Evolutionary conservation across 148 eudicot species (phyloP).

Genomic region (Euryodendron excelsum): DNA sequence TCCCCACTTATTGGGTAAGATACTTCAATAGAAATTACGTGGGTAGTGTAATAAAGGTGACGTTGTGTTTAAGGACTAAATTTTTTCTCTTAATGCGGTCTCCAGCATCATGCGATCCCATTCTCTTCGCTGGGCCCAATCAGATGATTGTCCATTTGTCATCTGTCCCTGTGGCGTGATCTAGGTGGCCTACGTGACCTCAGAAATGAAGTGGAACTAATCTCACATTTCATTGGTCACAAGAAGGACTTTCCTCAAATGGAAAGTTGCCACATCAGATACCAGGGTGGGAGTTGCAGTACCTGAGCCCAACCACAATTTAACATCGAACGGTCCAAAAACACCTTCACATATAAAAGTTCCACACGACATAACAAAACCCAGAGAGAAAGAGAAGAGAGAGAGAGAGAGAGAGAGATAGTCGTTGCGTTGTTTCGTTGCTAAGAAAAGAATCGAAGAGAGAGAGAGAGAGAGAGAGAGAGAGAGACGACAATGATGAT

Average conservation of each 20-base stretch:
- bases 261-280: background rate
- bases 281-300: background rate
- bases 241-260: background rate
- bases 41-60: too few species aligned
- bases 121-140: too few species aligned
- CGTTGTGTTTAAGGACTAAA: too few species aligned
- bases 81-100: too few species aligned
- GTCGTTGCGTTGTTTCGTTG: slow-evolving; percentile 20
- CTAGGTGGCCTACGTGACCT: background rate
- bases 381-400: background rate
- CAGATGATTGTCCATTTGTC: too few species aligned
- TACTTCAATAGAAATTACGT: too few species aligned
- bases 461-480: background rate
- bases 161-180: background rate
- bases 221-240: background rate
- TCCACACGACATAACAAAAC: background rate
- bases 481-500: slow-evolving; percentile 13
- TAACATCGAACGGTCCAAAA: background rate
- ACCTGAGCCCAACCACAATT: background rate
- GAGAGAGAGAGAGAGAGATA: background rate
- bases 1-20: too few species aligned
- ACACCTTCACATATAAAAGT: background rate
- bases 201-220: background rate
- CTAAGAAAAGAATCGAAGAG: slow-evolving; percentile 27
- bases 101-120: too few species aligned